These are phyloP conservation scores for Fomitopsis schrenkii DNA, from an alignment of 1,284 basidiomycete genomes.

Conservation along the genomic window DNA sequence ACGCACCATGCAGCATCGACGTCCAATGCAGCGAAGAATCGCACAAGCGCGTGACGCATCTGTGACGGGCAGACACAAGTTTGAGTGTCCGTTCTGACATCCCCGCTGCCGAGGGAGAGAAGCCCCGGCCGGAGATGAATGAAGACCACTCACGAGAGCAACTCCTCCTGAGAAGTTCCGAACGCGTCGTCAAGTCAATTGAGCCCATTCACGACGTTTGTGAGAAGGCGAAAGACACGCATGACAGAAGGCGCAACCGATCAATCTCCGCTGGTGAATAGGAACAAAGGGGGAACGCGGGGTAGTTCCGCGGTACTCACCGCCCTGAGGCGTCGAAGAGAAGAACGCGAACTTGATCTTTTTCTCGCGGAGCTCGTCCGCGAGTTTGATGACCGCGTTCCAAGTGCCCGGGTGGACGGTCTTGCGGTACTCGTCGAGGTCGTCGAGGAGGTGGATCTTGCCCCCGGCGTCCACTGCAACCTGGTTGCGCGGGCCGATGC, in stretches of 20 bases:
- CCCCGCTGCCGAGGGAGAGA: neutral
- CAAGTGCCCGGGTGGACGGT: constrained; percentile 66
- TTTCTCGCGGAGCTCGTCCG: constrained; percentile 77
- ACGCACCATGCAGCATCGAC: constrained; percentile 77
- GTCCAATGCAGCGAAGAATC: constrained; percentile 75
- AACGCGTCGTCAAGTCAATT: constrained; percentile 12
- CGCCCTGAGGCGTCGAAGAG: constrained; percentile 87
- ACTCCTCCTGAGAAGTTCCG: constrained; percentile 64
- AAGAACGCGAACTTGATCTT: constrained; percentile 86
- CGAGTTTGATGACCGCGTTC: constrained; percentile 74
- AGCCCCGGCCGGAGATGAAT: neutral
- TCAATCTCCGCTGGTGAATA: constrained; percentile 19
- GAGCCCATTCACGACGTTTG: neutral
- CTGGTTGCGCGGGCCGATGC: constrained; percentile 75
- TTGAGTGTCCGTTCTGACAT: constrained; percentile 8
- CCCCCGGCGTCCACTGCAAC: constrained; percentile 77
- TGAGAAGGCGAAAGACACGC: constrained; percentile 1
- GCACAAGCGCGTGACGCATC: constrained; percentile 88
- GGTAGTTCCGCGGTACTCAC: constrained; percentile 32
- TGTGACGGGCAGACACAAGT: constrained; percentile 27
- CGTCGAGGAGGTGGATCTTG: constrained; percentile 77
- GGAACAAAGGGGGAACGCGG: constrained; percentile 7
- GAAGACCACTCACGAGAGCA: constrained; percentile 58
- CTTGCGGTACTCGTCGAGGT: constrained; percentile 65
- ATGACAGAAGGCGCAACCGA: constrained; percentile 14